phyloP scores from a whole-genome alignment of 768 basidiomycete genomes.

The Brasilioporus rufonigricans region DNA sequence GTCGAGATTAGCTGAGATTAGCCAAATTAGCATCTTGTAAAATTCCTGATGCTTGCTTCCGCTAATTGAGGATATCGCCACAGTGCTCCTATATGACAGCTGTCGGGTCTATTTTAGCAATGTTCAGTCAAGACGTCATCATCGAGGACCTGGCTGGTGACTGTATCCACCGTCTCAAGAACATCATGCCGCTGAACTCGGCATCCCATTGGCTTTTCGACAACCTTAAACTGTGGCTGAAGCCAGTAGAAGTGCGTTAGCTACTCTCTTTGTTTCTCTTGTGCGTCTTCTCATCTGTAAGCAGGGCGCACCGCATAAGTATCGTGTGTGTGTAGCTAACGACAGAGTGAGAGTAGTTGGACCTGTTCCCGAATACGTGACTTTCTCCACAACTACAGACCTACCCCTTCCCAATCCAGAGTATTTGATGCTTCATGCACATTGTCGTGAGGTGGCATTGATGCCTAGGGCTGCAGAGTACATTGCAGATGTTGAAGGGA shows the following conservation, averaged over 20 bases:
- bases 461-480: too few relatives aligned
- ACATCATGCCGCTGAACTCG: neutral
- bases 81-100: too few relatives aligned
- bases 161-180: neutral
- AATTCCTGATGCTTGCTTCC: too few relatives aligned
- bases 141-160: neutral
- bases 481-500: too few relatives aligned
- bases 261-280: neutral
- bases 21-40: too few relatives aligned
- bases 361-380: neutral
- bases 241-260: neutral
- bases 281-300: neutral
- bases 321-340: neutral
- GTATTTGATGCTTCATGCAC: too few relatives aligned
- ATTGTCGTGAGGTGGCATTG: too few relatives aligned
- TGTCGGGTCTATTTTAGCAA: too few relatives aligned
- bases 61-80: too few relatives aligned
- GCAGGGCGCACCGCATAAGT: neutral
- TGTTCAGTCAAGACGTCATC: neutral
- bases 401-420: too few relatives aligned
- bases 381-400: neutral
- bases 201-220: neutral
- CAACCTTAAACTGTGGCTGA: conserved; percentile 1
- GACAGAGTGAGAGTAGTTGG: neutral
- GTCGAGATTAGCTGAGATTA: too few relatives aligned